phyloP scores from a whole-genome alignment of 2,329 filamentous ascomycete genomes.

The Colletotrichum lupini region DNA sequence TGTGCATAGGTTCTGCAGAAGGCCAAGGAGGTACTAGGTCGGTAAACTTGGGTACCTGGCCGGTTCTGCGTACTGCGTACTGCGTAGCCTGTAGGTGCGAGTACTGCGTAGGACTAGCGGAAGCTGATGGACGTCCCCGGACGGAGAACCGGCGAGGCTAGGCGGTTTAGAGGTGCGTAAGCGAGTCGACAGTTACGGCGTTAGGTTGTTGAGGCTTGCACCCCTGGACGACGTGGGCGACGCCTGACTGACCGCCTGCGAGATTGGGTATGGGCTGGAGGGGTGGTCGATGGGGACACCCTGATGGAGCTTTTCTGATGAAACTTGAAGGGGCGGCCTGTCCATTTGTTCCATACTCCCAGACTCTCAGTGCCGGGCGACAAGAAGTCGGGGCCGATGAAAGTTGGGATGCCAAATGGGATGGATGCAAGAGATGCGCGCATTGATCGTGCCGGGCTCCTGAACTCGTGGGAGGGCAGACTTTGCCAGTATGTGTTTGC shows the following conservation, averaged over 20 bases:
- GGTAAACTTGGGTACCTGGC: background rate
- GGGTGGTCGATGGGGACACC: background rate
- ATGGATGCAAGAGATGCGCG: slow-evolving; percentile 6
- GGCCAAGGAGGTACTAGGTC: background rate
- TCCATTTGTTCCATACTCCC: background rate
- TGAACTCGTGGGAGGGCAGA: background rate
- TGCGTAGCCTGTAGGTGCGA: too few relatives aligned
- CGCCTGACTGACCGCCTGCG: slow-evolving; percentile 28
- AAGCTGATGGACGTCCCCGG: slow-evolving; percentile 29
- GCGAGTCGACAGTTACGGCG: slow-evolving; percentile 20
- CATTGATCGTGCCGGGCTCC: slow-evolving; percentile 13
- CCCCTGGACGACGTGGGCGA: slow-evolving; percentile 3
- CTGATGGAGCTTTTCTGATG: background rate
- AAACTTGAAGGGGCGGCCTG: slow-evolving; percentile 4
- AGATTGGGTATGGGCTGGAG: slow-evolving; percentile 8
- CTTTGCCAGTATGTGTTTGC: background rate
- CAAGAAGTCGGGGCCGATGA: slow-evolving; percentile 18
- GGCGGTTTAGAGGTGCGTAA: slow-evolving; percentile 33
- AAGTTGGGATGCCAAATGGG: slow-evolving; percentile 22
- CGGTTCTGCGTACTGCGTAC: background rate
- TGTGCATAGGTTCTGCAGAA: background rate
- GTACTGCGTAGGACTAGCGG: slow-evolving; percentile 9
- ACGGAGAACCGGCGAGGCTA: slow-evolving; percentile 33
- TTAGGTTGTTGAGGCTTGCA: slow-evolving; percentile 36
- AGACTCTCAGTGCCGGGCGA: slow-evolving; percentile 3